A percentile compares a stretch with the other conserved stretches of the same genome.
phyloP scores from a whole-genome alignment of 371 early-diverging fungal genomes.

The Capillidium heterosporum region DNA sequence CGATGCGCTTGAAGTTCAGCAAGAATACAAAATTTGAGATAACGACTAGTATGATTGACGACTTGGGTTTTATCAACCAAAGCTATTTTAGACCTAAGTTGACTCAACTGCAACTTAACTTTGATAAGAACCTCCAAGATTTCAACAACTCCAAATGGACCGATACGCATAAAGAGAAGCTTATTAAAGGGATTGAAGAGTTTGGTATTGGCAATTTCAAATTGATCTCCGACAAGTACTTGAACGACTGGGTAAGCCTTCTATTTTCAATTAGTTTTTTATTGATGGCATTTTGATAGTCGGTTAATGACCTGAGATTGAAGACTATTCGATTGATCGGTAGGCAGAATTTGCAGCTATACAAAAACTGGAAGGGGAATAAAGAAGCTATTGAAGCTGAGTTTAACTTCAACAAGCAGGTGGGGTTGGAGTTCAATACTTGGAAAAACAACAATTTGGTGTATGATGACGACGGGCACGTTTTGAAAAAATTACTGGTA shows the following conservation, averaged over 20 bases:
- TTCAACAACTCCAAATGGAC: slow-evolving; percentile 58
- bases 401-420: slow-evolving; percentile 56
- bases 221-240: slow-evolving; percentile 57
- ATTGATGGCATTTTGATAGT: slow-evolving; percentile 16
- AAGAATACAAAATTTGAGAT: slow-evolving; percentile 58
- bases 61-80: slow-evolving; percentile 72
- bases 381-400: slow-evolving; percentile 46
- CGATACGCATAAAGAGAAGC: slow-evolving; percentile 45
- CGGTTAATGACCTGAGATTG: slow-evolving; percentile 64
- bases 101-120: slow-evolving; percentile 6
- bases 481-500: slow-evolving; percentile 19
- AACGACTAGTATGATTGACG: slow-evolving; percentile 57
- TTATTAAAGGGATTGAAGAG: slow-evolving; percentile 65
- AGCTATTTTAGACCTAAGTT: slow-evolving; percentile 19
- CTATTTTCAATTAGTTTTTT: not conserved
- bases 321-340: slow-evolving; percentile 72
- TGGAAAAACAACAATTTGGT: slow-evolving; percentile 74
- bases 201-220: slow-evolving; percentile 79
- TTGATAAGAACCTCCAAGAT: slow-evolving; percentile 13
- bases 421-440: slow-evolving; percentile 49
- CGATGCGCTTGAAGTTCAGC: slow-evolving; percentile 65
- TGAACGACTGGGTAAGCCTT: slow-evolving; percentile 64
- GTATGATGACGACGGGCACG: slow-evolving; percentile 66
- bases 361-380: slow-evolving; percentile 68
- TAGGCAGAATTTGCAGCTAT: slow-evolving; percentile 71